Percentiles rank a stretch among this genome's conserved stretches.
phyloP scores from a whole-genome alignment of 345 rosid genomes.

The Dovyalis caffra region DNA sequence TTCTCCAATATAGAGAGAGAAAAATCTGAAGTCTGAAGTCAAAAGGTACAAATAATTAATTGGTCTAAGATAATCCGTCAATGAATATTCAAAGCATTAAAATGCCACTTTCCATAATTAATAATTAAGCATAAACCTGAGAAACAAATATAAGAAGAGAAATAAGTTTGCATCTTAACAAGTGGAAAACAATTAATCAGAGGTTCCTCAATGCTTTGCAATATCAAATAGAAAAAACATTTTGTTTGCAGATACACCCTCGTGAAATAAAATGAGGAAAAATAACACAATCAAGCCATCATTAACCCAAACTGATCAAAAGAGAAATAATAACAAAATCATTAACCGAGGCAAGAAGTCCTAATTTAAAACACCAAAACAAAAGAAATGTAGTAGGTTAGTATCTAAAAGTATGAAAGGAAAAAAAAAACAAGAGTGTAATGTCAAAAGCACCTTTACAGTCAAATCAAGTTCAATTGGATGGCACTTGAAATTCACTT shows the following conservation, averaged over 20 bases:
- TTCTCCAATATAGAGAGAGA: background rate
- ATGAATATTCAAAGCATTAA: background rate
- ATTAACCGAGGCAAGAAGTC: background rate
- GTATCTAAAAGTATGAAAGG: no score
- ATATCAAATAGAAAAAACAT: background rate
- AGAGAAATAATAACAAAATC: background rate
- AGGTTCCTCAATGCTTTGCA: background rate
- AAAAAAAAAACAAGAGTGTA: background rate
- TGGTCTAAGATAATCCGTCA: background rate
- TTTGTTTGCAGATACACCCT: background rate
- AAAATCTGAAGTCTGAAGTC: conserved; percentile 9
- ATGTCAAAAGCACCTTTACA: background rate
- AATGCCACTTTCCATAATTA: background rate
- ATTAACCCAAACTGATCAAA: background rate
- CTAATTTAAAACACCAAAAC: background rate
- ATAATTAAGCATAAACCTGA: no score
- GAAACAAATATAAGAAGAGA: background rate
- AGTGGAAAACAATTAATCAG: background rate
- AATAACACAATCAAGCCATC: background rate
- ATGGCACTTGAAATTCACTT: background rate
- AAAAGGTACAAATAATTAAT: background rate
- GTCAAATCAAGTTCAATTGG: background rate
- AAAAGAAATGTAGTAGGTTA: background rate
- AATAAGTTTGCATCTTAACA: background rate
- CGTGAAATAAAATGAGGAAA: background rate